Evolutionary conservation across 345 rosid genomes (phyloP), one percentile per base, ranked within the genome.

Genomic region (Mercurialis annua): DNA sequence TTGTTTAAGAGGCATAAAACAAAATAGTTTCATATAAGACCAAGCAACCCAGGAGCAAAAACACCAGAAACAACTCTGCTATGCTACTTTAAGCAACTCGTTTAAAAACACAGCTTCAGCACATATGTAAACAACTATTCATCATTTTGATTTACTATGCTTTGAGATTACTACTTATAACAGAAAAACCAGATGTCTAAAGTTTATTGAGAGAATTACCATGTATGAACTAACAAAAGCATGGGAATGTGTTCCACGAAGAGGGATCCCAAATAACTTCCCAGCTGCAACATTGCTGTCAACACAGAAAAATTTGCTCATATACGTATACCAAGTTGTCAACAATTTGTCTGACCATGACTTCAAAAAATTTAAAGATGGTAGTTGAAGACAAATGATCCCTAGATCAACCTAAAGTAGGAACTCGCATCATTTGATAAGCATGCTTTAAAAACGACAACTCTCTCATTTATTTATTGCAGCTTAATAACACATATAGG

Each of bases 151-250:
- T 29, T 23, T 49, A 30, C 11, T n/a, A n/a, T 21, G n/a, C 62
- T 33, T 27, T 23, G 18, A 55, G 27, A 16, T 68, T 58, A 60
- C 55, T 17, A 40, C 50, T 63, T 15, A 34, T 24, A 33, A 42
- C 20, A 16, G 62, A 29, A 29, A 57, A 23, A 2, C 1, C 20
- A 42, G 21, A 49, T 58, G 64, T 36, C 47, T 63, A 2, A 34
- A 36, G 33, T 24, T 36, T 30, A 59, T 48, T 17, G 14, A 29
- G 11, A 24, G 20, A 54, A 55, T 34, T 61, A 81, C 92, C 99
- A 86, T 92, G 74, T 81, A 95, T 57, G 99, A 95, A 81, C 98
- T 95, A 75, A 95, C 94, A 85, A 86, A 95, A 57, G 99, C 99
- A 84, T 95, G 99, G 24, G 99, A 92, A 76, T 95, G 99, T 23